A percentile compares a stretch with the other conserved stretches of the same genome.
phyloP scores from a whole-genome alignment of 352 stramenopile genomes.

The Aphanomyces cochlioides region DNA sequence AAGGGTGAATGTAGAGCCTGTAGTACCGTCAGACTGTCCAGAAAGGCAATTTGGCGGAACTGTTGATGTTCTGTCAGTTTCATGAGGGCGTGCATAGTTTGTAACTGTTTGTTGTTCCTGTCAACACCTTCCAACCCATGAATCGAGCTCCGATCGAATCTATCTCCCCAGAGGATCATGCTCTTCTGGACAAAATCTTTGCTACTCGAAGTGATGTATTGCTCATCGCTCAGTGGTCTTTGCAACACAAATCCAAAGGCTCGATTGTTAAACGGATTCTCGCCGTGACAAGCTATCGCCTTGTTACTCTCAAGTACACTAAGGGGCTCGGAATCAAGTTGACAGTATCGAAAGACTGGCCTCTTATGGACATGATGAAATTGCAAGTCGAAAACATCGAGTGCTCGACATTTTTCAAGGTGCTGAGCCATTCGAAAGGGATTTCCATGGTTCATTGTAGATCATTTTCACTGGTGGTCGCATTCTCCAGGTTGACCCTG shows the following conservation, averaged over 20 bases:
- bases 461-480: conserved; percentile 14
- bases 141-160: conserved; percentile 3
- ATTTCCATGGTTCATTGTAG: not conserved
- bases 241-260: conserved; percentile 9
- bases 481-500: conserved; percentile 14
- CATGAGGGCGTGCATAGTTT: too few species aligned
- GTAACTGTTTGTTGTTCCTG: too few species aligned
- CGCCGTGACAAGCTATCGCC: not conserved
- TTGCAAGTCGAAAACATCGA: conserved; percentile 8
- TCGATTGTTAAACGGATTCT: conserved; percentile 7
- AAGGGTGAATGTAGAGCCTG: too few species aligned
- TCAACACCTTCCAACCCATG: not conserved
- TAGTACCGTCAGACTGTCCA: too few species aligned
- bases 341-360: conserved; percentile 22
- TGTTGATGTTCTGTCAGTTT: too few species aligned
- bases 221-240: conserved; percentile 11
- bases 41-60: too few species aligned
- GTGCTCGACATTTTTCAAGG: conserved; percentile 1
- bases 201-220: conserved; percentile 5
- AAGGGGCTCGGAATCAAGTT: not conserved
- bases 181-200: conserved; percentile 13
- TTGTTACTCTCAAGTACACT: conserved; percentile 10
- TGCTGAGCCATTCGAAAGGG: not conserved
- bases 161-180: conserved; percentile 11
- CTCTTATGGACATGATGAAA: conserved; percentile 20